Evolutionary conservation across 2,329 filamentous ascomycete species (phyloP), one percentile per base, ranked within the genome.

Genomic region (Colletotrichum destructivum): DNA sequence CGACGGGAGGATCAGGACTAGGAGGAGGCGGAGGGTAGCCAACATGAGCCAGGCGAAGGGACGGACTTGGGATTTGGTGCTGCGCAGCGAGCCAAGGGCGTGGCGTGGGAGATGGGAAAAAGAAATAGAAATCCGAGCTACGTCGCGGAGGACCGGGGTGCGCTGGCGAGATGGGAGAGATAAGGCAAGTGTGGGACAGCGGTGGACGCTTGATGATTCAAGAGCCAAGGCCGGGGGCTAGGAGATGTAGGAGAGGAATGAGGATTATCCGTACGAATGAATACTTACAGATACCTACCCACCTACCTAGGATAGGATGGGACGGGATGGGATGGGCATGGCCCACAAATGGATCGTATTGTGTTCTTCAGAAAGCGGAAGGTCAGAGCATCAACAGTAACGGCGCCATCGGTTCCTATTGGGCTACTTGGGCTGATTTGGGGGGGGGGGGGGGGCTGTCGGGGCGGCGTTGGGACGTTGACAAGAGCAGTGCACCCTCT

Each of bases 141-240:
- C 54, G 57, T 69, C 52, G 65, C 49, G 40, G 38, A 44, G 65
- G 59, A 67, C 69, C 40, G 52, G 57, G 64, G 68, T 57, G 11
- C 55, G 69, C 15, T 71, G 52, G 56, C 65, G 38, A 71, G 26
- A 68, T 9, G 18, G 38, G 13, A 59, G 56, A 71, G 69, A 71
- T 69, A 71, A 71, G 69, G 54, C 54, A 59, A 16, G 66, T 60
- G 65, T 71, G 69, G 65, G 69, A 71, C 69, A 63, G 52, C 54
- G 65, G 35, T 68, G 59, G 65, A 63, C 54, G 59, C 65, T 71
- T 64, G 21, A 60, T 65, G 69, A 71, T 69, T 71, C 44, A 21
- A 13, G 65, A 71, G 64, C 69, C 69, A 59, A 63, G 65, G 69
- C 65, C 42, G 65, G 59, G 65, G 69, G 64, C 52, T 54, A 49